Conservation (phyloP, 2,329 filamentous ascomycete genomes). For the Peltaster fructicola region DNA sequence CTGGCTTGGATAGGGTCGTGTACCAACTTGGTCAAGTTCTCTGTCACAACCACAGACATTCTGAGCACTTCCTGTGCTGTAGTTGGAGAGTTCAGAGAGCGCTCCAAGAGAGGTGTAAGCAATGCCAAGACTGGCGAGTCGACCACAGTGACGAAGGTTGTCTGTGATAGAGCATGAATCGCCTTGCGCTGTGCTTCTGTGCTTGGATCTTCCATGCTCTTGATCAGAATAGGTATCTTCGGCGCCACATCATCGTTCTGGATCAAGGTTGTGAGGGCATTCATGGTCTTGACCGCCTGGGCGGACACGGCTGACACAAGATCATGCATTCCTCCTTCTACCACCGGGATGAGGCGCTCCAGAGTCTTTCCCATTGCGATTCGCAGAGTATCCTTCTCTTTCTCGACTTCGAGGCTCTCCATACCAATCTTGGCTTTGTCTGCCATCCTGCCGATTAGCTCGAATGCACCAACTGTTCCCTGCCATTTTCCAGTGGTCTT, state of each 20-base stretch:
- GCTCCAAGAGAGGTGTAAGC: constrained; percentile 83
- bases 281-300: constrained; percentile 85
- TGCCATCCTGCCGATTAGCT: constrained; percentile 79
- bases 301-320: constrained; percentile 75
- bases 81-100: constrained; percentile 75
- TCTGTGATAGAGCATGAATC: constrained; percentile 90
- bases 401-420: constrained; percentile 68
- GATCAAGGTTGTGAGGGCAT: constrained; percentile 68
- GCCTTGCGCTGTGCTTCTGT: constrained; percentile 80
- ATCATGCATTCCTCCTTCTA: constrained; percentile 90
- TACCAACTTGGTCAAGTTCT: constrained; percentile 95
- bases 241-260: constrained; percentile 95
- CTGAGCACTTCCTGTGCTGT: constrained; percentile 88
- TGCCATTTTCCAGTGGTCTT: constrained; percentile 94
- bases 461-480: constrained; percentile 72
- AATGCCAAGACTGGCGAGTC: constrained; percentile 90
- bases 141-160: constrained; percentile 94
- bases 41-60: constrained; percentile 88
- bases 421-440: constrained; percentile 80
- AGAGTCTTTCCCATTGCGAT: constrained; percentile 81
- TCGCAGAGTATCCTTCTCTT: constrained; percentile 74
- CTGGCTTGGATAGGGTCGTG: constrained; percentile 90
- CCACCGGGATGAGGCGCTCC: constrained; percentile 73
- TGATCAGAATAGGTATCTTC: constrained; percentile 77
- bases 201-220: constrained; percentile 89